A percentile compares a stretch with the other conserved stretches of the same genome.
Evolutionary conservation across 2,329 filamentous ascomycete species (phyloP).

Genomic region (Fusarium multiceps): DNA sequence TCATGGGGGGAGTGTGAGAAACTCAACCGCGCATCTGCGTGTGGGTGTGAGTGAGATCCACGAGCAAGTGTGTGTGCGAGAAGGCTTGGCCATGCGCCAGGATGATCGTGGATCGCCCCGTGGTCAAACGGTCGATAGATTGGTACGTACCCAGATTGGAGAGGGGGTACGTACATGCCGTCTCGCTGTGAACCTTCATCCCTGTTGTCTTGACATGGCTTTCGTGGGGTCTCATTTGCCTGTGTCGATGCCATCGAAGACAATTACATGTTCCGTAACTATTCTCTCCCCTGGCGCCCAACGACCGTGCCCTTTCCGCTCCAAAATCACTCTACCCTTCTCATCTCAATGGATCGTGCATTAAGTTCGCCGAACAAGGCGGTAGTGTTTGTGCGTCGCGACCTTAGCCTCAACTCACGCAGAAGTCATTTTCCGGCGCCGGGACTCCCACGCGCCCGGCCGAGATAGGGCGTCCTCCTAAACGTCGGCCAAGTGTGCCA

Average conservation of each 20-base stretch:
- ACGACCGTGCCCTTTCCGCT: conserved; percentile 24
- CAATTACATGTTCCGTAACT: conserved; percentile 14
- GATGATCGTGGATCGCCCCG: conserved; percentile 46
- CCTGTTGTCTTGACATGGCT: conserved; percentile 36
- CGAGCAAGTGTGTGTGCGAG: conserved; percentile 36
- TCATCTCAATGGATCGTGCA: conserved; percentile 15
- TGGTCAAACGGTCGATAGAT: conserved; percentile 47
- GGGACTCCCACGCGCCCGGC: conserved; percentile 33
- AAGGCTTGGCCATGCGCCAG: conserved; percentile 42
- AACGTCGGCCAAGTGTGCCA: conserved; percentile 34
- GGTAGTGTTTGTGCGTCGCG: conserved; percentile 27
- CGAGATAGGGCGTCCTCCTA: conserved; percentile 39
- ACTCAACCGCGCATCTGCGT: conserved; percentile 9
- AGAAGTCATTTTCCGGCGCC: conserved; percentile 32
- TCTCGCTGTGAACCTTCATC: conserved; percentile 37
- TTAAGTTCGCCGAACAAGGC: conserved; percentile 33
- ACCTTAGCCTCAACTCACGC: conserved; percentile 17
- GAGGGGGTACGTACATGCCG: conserved; percentile 1
- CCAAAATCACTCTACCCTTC: conserved; percentile 13
- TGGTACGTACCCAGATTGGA: conserved; percentile 8
- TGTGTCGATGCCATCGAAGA: conserved; percentile 37
- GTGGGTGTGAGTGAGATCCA: conserved; percentile 43
- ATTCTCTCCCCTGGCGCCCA: not conserved
- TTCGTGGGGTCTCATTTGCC: conserved; percentile 36
- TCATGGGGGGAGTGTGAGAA: conserved; percentile 21